These are phyloP conservation scores for Malassezia nana DNA, from an alignment of 1,284 basidiomycete genomes.

Conservation along the genomic window DNA sequence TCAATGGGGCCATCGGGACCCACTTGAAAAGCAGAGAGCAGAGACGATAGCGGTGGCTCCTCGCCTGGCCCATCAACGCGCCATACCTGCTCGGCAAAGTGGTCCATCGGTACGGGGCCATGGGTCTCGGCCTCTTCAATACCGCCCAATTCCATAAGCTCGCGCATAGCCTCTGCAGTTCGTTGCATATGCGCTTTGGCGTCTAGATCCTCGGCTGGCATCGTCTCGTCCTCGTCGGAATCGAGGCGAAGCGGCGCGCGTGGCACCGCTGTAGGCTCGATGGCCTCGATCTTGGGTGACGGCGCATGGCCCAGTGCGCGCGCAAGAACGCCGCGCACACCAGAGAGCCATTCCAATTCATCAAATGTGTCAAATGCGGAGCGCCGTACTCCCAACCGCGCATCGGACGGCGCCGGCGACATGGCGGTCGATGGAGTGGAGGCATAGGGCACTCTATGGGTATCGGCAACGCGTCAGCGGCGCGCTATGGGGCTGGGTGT, in stretches of 20 bases:
- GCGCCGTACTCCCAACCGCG: not conserved
- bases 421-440: conserved; percentile 51
- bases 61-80: conserved; percentile 2
- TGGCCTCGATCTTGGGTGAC: not conserved
- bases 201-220: not conserved
- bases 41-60: not conserved
- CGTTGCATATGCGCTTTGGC: conserved; percentile 6
- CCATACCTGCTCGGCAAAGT: conserved; percentile 16
- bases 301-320: not conserved
- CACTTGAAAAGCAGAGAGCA: conserved; percentile 6
- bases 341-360: conserved; percentile 5
- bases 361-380: conserved; percentile 17
- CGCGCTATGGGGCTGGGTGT: conserved; percentile 10
- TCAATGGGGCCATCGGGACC: conserved; percentile 1
- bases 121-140: conserved; percentile 1
- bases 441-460: conserved; percentile 3
- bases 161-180: conserved; percentile 9
- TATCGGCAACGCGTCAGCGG: conserved; percentile 51
- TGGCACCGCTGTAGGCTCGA: not conserved
- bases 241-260: not conserved
- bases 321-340: conserved; percentile 43
- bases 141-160: conserved; percentile 10
- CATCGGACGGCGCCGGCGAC: not conserved
- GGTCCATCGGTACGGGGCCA: conserved; percentile 2
- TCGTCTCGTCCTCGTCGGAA: conserved; percentile 12